These are phyloP conservation scores for Maudiozyma turicensis DNA, from an alignment of 805 yeast species.

Conservation along the genomic window DNA sequence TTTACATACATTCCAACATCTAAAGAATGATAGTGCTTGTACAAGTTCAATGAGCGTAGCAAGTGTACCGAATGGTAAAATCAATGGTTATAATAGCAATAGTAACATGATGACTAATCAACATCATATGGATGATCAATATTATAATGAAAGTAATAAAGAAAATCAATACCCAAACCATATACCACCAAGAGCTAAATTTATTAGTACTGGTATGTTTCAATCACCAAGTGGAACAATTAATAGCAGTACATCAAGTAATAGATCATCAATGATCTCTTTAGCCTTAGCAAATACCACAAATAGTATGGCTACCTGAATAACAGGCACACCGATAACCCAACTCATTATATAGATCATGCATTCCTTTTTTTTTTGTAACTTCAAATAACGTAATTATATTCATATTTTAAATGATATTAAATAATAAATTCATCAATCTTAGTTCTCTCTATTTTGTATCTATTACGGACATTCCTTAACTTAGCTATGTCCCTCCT, in stretches of 20 bases:
- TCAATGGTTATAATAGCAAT: slow-evolving; percentile 1
- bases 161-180: slow-evolving; percentile 17
- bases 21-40: slow-evolving; percentile 21
- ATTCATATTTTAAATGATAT: not conserved
- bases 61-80: slow-evolving; percentile 14
- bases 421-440: not conserved
- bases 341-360: not conserved
- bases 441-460: too few species aligned
- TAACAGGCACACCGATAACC: not conserved
- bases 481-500: too few species aligned
- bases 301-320: slow-evolving; percentile 1
- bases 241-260: slow-evolving; percentile 13
- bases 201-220: slow-evolving; percentile 19
- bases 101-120: slow-evolving; percentile 7
- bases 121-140: slow-evolving; percentile 2
- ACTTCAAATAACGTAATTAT: not conserved
- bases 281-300: slow-evolving; percentile 8
- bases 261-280: slow-evolving; percentile 17
- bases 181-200: slow-evolving; percentile 25
- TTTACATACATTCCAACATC: slow-evolving; percentile 23
- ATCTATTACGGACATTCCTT: too few species aligned
- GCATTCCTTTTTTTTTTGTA: not conserved
- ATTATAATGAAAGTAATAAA: slow-evolving; percentile 14
- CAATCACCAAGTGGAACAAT: slow-evolving; percentile 15
- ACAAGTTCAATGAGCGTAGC: slow-evolving; percentile 23